phyloP scores from a whole-genome alignment of 2,329 filamentous ascomycete genomes.

The Penicillium carneum region DNA sequence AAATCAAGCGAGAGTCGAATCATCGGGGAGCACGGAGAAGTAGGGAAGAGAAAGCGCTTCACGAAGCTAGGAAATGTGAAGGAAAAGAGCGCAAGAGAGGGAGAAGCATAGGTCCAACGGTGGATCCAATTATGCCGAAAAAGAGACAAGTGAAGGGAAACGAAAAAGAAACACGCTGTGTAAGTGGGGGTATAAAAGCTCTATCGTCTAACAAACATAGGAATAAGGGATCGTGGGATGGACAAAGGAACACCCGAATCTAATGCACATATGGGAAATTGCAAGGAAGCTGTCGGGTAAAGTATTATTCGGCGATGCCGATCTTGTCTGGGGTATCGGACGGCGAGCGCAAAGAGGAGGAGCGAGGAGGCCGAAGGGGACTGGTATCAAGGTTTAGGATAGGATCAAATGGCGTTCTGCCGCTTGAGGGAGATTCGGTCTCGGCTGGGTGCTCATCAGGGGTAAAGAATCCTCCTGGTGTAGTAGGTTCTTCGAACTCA shows the following conservation, averaged over 20 bases:
- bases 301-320: conserved; percentile 20
- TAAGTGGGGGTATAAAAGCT: conserved; percentile 35
- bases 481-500: conserved; percentile 44
- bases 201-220: conserved; percentile 35
- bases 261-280: conserved; percentile 9
- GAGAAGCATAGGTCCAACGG: conserved; percentile 7
- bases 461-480: conserved; percentile 32
- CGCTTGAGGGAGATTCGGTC: conserved; percentile 28
- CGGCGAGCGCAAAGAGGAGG: conserved; percentile 46
- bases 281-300: conserved; percentile 24
- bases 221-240: conserved; percentile 24
- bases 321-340: conserved; percentile 21
- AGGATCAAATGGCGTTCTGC: conserved; percentile 43
- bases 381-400: conserved; percentile 44
- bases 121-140: neutral
- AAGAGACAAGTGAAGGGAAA: conserved; percentile 5
- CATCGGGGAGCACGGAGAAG: conserved; percentile 19
- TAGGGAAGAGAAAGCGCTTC: conserved; percentile 5
- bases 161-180: conserved; percentile 20
- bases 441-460: conserved; percentile 25
- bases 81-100: conserved; percentile 2
- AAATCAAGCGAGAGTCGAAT: conserved; percentile 18
- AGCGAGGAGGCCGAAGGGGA: conserved; percentile 46
- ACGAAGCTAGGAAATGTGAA: conserved; percentile 9
- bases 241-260: conserved; percentile 18